Evolutionary conservation across 345 rosid genomes (phyloP).

Genomic region (Turnera subulata): DNA sequence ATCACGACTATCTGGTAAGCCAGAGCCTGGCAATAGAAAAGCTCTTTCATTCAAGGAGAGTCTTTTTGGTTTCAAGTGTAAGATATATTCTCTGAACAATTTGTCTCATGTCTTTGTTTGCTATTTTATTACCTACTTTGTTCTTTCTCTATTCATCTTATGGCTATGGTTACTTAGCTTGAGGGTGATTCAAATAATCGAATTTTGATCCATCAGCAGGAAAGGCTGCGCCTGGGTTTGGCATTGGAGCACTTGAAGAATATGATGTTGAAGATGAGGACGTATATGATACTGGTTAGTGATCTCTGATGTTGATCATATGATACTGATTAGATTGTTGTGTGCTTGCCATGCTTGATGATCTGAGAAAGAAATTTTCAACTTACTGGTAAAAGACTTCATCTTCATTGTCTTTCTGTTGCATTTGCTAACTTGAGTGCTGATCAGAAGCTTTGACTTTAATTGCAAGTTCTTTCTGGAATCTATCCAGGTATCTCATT

Average conservation of each 20-base stretch:
- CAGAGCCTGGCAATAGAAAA: slow-evolving; percentile 42
- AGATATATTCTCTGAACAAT: slow-evolving; percentile 29
- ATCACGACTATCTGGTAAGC: slow-evolving; percentile 45
- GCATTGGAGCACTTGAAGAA: slow-evolving; percentile 98
- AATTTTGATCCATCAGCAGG: slow-evolving; percentile 63
- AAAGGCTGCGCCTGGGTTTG: slow-evolving; percentile 91
- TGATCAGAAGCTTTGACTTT: not conserved
- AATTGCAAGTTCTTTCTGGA: not conserved
- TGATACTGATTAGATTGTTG: not conserved
- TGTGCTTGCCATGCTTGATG: not conserved
- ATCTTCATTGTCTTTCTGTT: not conserved
- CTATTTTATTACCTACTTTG: slow-evolving; percentile 2
- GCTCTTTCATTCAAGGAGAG: slow-evolving; percentile 55
- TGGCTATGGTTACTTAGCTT: slow-evolving; percentile 9
- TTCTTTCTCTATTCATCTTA: slow-evolving; percentile 15
- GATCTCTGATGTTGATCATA: slow-evolving; percentile 1
- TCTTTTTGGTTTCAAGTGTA: slow-evolving; percentile 77
- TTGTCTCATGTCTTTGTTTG: slow-evolving; percentile 2
- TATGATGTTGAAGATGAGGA: slow-evolving; percentile 97
- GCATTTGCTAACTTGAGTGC: not conserved
- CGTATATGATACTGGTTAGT: slow-evolving; percentile 66
- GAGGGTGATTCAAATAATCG: slow-evolving; percentile 32
- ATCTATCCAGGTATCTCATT: not conserved
- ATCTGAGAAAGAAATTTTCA: not conserved
- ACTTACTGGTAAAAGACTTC: not conserved